Evolutionary conservation across 2,329 filamentous ascomycete species (phyloP).

Genomic region (Fusarium albosuccineum): DNA sequence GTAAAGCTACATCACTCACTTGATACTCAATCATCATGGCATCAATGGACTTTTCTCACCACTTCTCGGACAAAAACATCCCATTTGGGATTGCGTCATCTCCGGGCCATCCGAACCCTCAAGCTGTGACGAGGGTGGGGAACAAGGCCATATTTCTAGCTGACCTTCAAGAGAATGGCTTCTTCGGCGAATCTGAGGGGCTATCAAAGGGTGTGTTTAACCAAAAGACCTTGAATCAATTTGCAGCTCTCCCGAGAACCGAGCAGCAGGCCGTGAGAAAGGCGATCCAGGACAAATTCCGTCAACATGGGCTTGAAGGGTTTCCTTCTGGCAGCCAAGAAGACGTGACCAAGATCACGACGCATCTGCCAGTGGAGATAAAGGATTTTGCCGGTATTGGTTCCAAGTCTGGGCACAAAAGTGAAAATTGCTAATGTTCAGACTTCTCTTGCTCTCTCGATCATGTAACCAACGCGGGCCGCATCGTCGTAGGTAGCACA

Average conservation of each 20-base stretch:
- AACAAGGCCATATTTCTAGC: conserved; percentile 66
- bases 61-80: conserved; percentile 66
- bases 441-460: conserved; percentile 69
- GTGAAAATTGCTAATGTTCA: neutral
- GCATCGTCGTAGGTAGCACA: conserved; percentile 54
- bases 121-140: conserved; percentile 63
- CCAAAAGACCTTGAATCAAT: conserved; percentile 19
- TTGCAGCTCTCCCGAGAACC: conserved; percentile 15
- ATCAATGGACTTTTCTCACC: conserved; percentile 37
- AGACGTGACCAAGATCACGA: conserved; percentile 38
- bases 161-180: conserved; percentile 50
- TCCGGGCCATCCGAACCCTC: conserved; percentile 50
- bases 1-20: too few species aligned
- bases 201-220: conserved; percentile 18
- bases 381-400: conserved; percentile 61
- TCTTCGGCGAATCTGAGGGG: conserved; percentile 46
- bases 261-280: conserved; percentile 4
- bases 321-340: conserved; percentile 28
- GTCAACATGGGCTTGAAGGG: neutral
- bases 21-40: neutral
- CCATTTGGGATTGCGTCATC: conserved; percentile 66
- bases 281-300: neutral
- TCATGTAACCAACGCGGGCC: conserved; percentile 64
- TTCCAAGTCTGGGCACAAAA: too few species aligned
- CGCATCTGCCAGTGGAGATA: conserved; percentile 68